phyloP scores from a whole-genome alignment of 2,329 filamentous ascomycete genomes.

The Pezicula rhizophila region DNA sequence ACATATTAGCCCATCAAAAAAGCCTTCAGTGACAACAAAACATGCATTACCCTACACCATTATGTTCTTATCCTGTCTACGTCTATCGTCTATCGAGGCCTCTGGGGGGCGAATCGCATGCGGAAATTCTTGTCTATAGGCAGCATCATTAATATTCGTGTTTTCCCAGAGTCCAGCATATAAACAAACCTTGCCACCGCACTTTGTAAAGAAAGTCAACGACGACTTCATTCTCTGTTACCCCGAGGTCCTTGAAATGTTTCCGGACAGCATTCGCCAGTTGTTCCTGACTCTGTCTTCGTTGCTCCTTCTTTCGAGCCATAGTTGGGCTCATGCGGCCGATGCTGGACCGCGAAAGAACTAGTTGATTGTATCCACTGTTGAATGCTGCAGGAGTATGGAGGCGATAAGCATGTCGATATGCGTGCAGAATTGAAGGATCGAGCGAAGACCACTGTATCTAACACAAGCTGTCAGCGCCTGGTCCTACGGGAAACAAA shows the following conservation, averaged over 20 bases:
- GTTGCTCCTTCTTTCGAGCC: conserved; percentile 56
- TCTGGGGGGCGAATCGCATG: conserved; percentile 30
- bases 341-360: conserved; percentile 58
- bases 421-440: conserved; percentile 62
- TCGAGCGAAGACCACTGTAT: conserved; percentile 65
- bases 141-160: not conserved
- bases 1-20: not conserved
- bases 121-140: conserved; percentile 32
- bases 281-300: conserved; percentile 65
- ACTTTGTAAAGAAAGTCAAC: conserved; percentile 44
- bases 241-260: conserved; percentile 75
- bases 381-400: conserved; percentile 65
- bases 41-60: not conserved
- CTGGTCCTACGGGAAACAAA: not conserved
- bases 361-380: conserved; percentile 54
- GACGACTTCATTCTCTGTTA: conserved; percentile 78
- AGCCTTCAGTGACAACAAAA: not conserved
- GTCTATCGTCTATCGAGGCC: conserved; percentile 15
- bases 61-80: not conserved
- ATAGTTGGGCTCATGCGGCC: conserved; percentile 72
- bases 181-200: conserved; percentile 26
- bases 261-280: conserved; percentile 69
- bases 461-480: conserved; percentile 25
- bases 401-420: conserved; percentile 68
- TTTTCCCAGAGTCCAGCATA: not conserved